These are phyloP conservation scores for Cryptosporidium sp. DNA, from an alignment of 169 alveolate species.

Conservation along the genomic window DNA sequence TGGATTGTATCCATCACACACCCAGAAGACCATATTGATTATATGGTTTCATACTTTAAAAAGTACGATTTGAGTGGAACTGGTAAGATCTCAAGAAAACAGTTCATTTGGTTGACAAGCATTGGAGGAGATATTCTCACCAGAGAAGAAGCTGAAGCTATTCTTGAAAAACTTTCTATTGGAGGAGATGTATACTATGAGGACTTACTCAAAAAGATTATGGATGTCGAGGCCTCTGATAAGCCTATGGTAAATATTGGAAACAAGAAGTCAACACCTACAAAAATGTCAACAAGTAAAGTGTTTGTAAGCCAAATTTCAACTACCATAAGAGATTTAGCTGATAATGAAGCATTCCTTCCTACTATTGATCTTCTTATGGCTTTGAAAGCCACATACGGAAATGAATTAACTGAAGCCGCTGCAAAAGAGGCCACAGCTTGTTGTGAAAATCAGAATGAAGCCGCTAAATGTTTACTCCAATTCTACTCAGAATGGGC, in stretches of 20 bases:
- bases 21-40: slow-evolving; percentile 71
- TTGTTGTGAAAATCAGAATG: slow-evolving; percentile 53
- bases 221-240: slow-evolving; percentile 45
- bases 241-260: slow-evolving; percentile 49
- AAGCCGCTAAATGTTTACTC: slow-evolving; percentile 45
- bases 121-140: slow-evolving; percentile 67
- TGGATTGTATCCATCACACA: slow-evolving; percentile 61
- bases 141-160: slow-evolving; percentile 71
- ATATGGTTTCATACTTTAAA: slow-evolving; percentile 65
- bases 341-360: slow-evolving; percentile 51
- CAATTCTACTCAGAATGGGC: slow-evolving; percentile 60
- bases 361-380: slow-evolving; percentile 59
- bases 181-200: slow-evolving; percentile 33
- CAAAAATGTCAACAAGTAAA: slow-evolving; percentile 14
- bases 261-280: not conserved
- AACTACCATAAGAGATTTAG: slow-evolving; percentile 51
- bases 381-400: slow-evolving; percentile 65
- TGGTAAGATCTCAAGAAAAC: slow-evolving; percentile 65
- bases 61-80: slow-evolving; percentile 28
- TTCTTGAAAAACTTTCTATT: slow-evolving; percentile 20
- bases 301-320: slow-evolving; percentile 52
- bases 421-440: slow-evolving; percentile 43
- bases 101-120: slow-evolving; percentile 68
- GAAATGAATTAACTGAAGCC: slow-evolving; percentile 26
- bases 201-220: slow-evolving; percentile 31